These are phyloP conservation scores for Linaria vulgaris DNA, from an alignment of 257 asterid species.

Conservation along the genomic window DNA sequence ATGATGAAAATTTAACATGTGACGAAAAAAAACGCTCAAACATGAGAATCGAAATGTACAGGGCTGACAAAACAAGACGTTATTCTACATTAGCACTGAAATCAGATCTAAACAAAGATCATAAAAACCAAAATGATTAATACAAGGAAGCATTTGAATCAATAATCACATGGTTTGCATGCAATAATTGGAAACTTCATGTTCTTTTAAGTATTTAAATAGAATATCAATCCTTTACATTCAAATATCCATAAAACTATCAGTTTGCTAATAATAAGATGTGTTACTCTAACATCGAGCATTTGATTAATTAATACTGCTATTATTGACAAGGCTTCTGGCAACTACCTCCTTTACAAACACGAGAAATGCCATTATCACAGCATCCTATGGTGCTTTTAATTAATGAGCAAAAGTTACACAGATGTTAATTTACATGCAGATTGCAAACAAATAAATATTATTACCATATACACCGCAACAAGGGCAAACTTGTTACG, in stretches of 20 bases:
- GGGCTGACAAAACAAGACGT: background rate
- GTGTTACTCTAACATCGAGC: background rate
- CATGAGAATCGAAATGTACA: background rate
- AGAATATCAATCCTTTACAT: background rate
- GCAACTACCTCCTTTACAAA: background rate
- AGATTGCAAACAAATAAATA: background rate
- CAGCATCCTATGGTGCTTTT: background rate
- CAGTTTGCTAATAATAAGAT: background rate
- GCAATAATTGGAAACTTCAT: background rate
- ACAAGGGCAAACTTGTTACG: background rate
- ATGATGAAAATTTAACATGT: background rate
- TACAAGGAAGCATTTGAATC: too few relatives aligned
- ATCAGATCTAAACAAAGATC: background rate
- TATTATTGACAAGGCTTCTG: background rate
- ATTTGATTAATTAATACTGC: background rate
- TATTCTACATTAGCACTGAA: background rate
- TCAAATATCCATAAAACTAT: background rate
- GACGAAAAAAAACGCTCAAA: background rate
- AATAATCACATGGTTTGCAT: too few relatives aligned
- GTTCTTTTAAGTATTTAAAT: background rate
- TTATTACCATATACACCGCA: background rate
- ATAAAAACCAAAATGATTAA: background rate
- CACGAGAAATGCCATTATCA: conserved; percentile 15
- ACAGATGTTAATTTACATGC: background rate
- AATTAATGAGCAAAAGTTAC: background rate